phyloP scores from a whole-genome alignment of 1,139 yeast genomes.

The Taphrina confusa region DNA sequence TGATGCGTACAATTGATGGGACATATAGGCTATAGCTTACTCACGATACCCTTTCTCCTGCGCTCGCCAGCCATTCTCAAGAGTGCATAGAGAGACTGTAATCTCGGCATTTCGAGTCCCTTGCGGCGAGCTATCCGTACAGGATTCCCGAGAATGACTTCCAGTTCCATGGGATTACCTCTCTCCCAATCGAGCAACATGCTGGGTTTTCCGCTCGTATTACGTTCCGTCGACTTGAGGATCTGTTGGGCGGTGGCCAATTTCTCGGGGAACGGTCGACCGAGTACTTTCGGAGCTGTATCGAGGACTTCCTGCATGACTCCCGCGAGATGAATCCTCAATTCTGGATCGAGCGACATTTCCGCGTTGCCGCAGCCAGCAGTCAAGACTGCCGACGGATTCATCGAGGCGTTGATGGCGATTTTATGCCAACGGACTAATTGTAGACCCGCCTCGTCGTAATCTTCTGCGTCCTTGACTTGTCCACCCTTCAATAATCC shows the following conservation, averaged over 20 bases:
- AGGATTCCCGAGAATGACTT: slow-evolving; percentile 71
- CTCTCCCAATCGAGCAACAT: slow-evolving; percentile 72
- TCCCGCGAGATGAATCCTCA: slow-evolving; percentile 29
- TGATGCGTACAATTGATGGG: neutral
- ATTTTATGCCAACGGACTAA: slow-evolving; percentile 34
- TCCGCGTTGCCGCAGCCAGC: slow-evolving; percentile 34
- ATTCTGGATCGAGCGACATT: slow-evolving; percentile 32
- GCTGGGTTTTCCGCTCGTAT: slow-evolving; percentile 52
- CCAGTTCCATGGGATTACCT: slow-evolving; percentile 68
- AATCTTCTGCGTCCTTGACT: slow-evolving; percentile 34
- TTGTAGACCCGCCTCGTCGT: slow-evolving; percentile 30
- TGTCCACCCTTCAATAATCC: slow-evolving; percentile 18
- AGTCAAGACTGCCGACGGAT: slow-evolving; percentile 33
- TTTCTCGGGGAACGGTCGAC: slow-evolving; percentile 29
- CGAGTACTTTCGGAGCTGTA: slow-evolving; percentile 31
- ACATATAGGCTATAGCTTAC: neutral
- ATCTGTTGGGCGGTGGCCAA: slow-evolving; percentile 34
- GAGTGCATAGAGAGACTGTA: slow-evolving; percentile 45
- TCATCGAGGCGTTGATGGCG: slow-evolving; percentile 33
- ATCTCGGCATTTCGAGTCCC: slow-evolving; percentile 60
- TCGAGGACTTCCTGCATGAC: slow-evolving; percentile 33
- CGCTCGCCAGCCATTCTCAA: slow-evolving; percentile 33
- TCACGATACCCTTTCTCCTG: slow-evolving; percentile 22
- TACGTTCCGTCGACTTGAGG: slow-evolving; percentile 33
- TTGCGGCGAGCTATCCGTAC: slow-evolving; percentile 58